These are phyloP conservation scores for Geotrichum klebahnii DNA, from an alignment of 1,139 yeast genomes.

Conservation along the genomic window DNA sequence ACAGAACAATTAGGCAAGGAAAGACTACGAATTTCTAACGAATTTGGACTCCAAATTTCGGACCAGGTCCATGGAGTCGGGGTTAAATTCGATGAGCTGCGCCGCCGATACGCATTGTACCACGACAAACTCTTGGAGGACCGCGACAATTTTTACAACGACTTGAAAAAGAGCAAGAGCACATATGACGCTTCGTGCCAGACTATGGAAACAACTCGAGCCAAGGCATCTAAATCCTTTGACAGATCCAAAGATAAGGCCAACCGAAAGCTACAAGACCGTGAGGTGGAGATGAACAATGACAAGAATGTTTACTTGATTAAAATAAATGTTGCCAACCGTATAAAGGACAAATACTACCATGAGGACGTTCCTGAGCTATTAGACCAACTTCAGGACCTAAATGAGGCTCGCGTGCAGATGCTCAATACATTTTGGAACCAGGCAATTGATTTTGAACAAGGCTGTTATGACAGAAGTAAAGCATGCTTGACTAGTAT, in stretches of 20 bases:
- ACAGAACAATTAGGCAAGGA: slow-evolving; percentile 79
- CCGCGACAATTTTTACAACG: slow-evolving; percentile 59
- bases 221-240: slow-evolving; percentile 56
- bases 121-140: slow-evolving; percentile 57
- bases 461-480: slow-evolving; percentile 51
- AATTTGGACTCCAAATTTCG: slow-evolving; percentile 57
- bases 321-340: slow-evolving; percentile 76
- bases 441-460: slow-evolving; percentile 62
- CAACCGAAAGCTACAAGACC: slow-evolving; percentile 55
- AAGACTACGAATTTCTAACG: slow-evolving; percentile 56
- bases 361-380: slow-evolving; percentile 93
- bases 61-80: slow-evolving; percentile 58
- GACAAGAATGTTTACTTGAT: slow-evolving; percentile 80
- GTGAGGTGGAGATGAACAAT: slow-evolving; percentile 75
- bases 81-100: slow-evolving; percentile 51
- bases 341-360: slow-evolving; percentile 86
- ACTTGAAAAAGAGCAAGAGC: slow-evolving; percentile 65
- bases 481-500: slow-evolving; percentile 52
- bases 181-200: slow-evolving; percentile 76
- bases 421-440: slow-evolving; percentile 67
- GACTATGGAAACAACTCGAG: slow-evolving; percentile 73
- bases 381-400: slow-evolving; percentile 77
- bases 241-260: slow-evolving; percentile 52
- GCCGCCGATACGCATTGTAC: slow-evolving; percentile 55
- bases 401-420: slow-evolving; percentile 74